Conservation (phyloP, 2,329 filamentous ascomycete genomes). For the Ophiostoma ulmi region DNA sequence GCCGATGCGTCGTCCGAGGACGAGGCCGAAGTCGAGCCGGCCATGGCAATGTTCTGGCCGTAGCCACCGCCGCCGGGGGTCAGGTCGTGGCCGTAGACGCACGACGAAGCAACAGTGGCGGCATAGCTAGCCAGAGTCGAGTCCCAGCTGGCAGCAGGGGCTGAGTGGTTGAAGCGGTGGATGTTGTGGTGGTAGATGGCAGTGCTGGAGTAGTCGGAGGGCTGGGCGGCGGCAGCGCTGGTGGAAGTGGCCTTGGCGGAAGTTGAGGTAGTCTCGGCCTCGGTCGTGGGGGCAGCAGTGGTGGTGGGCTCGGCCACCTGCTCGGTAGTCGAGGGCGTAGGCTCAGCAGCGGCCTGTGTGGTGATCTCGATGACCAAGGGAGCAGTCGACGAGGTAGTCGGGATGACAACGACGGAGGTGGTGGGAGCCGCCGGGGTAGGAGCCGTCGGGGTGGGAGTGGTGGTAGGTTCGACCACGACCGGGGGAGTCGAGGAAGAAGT, state of each 20-base stretch:
- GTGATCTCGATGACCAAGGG: slow-evolving; percentile 9
- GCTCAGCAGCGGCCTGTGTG: neutral
- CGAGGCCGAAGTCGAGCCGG: slow-evolving; percentile 41
- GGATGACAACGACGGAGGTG: neutral
- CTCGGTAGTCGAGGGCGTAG: neutral
- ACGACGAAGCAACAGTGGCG: slow-evolving; percentile 56
- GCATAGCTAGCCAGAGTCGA: slow-evolving; percentile 60
- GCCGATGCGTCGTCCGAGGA: slow-evolving; percentile 45
- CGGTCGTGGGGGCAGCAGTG: slow-evolving; percentile 18
- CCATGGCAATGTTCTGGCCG: slow-evolving; percentile 87
- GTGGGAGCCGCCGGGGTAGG: neutral
- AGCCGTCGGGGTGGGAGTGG: neutral
- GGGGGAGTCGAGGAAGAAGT: neutral
- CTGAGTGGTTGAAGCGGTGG: slow-evolving; percentile 78
- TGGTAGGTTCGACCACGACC: neutral
- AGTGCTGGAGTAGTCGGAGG: slow-evolving; percentile 34
- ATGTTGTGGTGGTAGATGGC: slow-evolving; percentile 74
- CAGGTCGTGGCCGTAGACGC: slow-evolving; percentile 71
- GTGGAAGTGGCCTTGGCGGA: neutral
- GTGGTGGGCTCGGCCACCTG: neutral
- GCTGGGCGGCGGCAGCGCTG: slow-evolving; percentile 13
- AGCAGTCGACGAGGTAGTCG: slow-evolving; percentile 17
- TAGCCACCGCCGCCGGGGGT: slow-evolving; percentile 59
- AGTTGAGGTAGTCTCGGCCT: slow-evolving; percentile 16
- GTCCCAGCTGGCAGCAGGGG: slow-evolving; percentile 60